Evolutionary conservation across 306 rosid species (phyloP).

Genomic region (Sesbania bispinosa): DNA sequence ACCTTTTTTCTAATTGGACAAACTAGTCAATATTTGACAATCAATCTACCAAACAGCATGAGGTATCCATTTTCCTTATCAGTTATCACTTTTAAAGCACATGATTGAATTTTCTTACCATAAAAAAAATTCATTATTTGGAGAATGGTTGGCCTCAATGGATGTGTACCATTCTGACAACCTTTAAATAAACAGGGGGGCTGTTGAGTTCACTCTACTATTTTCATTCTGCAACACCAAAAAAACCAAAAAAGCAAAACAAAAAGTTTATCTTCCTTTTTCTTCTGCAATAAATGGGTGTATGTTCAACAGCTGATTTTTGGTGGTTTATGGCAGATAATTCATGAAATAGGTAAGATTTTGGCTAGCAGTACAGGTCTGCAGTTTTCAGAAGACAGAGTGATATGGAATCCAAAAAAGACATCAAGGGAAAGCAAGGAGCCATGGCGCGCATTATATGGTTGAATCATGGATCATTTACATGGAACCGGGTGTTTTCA

Average conservation of each 20-base stretch:
- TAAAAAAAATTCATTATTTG: not conserved
- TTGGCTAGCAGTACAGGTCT: constrained; percentile 50
- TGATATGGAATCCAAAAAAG: constrained; percentile 58
- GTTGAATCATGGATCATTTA: constrained; percentile 34
- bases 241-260: no score
- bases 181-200: not conserved
- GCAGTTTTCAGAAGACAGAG: constrained; percentile 51
- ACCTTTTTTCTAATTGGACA: constrained; percentile 58
- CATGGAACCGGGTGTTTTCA: not conserved
- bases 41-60: constrained; percentile 36
- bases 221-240: not conserved
- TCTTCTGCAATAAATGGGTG: not conserved
- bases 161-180: not conserved
- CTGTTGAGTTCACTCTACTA: not conserved
- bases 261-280: not conserved
- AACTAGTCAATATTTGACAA: constrained; percentile 32
- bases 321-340: constrained; percentile 38
- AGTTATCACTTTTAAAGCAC: constrained; percentile 9
- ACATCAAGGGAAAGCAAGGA: constrained; percentile 45
- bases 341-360: constrained; percentile 52
- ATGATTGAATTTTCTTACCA: not conserved
- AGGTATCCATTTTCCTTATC: constrained; percentile 47
- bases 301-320: constrained; percentile 10
- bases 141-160: constrained; percentile 5
- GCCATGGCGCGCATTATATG: constrained; percentile 87